Evolutionary conservation across 2,329 filamentous ascomycete species (phyloP).

Genomic region (Orbilia oligospora): DNA sequence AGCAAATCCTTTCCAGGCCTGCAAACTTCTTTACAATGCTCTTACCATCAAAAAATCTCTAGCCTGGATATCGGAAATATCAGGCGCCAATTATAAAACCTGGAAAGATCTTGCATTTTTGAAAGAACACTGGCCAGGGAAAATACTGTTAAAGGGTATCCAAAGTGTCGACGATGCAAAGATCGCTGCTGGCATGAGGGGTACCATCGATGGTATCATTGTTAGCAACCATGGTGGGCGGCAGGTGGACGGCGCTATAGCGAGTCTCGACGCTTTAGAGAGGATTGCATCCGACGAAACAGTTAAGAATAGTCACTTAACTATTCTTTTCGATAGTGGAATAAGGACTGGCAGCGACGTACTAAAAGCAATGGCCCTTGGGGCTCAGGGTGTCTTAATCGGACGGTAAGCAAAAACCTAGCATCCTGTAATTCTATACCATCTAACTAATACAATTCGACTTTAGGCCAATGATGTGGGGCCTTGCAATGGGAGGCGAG

Average conservation of each 20-base stretch:
- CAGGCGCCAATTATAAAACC: constrained; percentile 71
- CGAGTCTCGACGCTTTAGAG: constrained; percentile 66
- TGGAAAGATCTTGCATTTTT: constrained; percentile 72
- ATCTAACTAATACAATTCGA: constrained; percentile 10
- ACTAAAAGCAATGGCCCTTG: constrained; percentile 68
- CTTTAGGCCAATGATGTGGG: constrained; percentile 56
- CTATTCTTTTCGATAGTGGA: constrained; percentile 68
- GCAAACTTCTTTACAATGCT: constrained; percentile 57
- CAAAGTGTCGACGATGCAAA: constrained; percentile 68
- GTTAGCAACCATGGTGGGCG: constrained; percentile 69
- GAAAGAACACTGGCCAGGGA: constrained; percentile 53
- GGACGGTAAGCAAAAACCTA: constrained; percentile 64
- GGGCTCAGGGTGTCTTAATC: constrained; percentile 69
- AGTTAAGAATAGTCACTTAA: constrained; percentile 65
- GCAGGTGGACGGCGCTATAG: constrained; percentile 66
- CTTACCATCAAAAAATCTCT: constrained; percentile 69
- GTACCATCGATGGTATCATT: constrained; percentile 66
- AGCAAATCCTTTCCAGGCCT: constrained; percentile 53
- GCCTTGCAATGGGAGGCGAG: constrained; percentile 57
- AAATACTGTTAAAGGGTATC: constrained; percentile 65
- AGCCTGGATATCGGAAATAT: constrained; percentile 72
- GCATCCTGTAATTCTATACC: not conserved
- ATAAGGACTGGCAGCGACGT: constrained; percentile 67
- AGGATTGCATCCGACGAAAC: constrained; percentile 67
- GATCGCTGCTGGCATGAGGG: constrained; percentile 51